Percentiles rank a stretch among this genome's conserved stretches.
Conservation (phyloP, 371 early-diverging fungal species). For the Mucor racemosus region DNA sequence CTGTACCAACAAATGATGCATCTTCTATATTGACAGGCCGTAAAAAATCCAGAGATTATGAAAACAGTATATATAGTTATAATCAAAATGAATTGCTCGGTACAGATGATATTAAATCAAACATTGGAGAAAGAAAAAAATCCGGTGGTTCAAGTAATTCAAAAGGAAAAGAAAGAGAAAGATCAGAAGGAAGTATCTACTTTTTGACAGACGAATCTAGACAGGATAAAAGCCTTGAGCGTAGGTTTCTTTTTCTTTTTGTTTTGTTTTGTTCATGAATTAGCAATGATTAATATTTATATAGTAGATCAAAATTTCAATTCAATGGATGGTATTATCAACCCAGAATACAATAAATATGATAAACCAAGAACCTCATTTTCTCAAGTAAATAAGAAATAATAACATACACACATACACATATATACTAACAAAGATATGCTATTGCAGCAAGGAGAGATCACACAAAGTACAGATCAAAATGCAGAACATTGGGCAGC, state of each 20-base stretch:
- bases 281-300: not conserved
- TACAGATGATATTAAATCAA: not conserved
- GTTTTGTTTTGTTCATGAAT: not conserved
- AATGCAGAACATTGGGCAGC: conserved; percentile 60
- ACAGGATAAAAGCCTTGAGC: conserved; percentile 7
- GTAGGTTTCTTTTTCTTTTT: not conserved
- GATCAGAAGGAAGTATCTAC: conserved; percentile 18
- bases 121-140: conserved; percentile 19
- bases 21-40: conserved; percentile 10
- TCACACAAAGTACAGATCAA: not conserved
- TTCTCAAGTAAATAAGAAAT: conserved; percentile 12
- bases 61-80: conserved; percentile 13
- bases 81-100: conserved; percentile 4
- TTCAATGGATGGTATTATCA: conserved; percentile 56
- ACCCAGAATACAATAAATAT: conserved; percentile 32
- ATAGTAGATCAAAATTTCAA: conserved; percentile 50
- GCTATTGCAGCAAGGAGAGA: not conserved
- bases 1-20: conserved; percentile 4
- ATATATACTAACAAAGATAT: not conserved
- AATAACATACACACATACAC: not conserved
- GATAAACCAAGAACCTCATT: conserved; percentile 5
- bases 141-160: conserved; percentile 21
- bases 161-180: conserved; percentile 24
- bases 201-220: conserved; percentile 14
- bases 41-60: conserved; percentile 30